These are phyloP conservation scores for Hypoxylon sp. DNA, from an alignment of 2,329 filamentous ascomycete species.

Conservation along the genomic window DNA sequence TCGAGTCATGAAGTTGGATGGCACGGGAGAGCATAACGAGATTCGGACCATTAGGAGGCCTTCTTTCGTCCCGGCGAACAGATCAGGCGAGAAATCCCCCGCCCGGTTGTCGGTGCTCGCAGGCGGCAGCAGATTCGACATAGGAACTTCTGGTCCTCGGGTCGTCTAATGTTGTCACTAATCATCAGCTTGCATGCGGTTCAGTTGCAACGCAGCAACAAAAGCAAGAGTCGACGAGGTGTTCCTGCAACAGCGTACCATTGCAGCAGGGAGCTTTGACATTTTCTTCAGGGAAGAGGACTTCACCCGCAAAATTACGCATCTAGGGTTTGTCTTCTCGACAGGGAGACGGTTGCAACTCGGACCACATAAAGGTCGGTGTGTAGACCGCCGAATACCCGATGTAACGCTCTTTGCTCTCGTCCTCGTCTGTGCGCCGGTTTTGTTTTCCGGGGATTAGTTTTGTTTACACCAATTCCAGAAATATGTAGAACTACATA, in stretches of 20 bases:
- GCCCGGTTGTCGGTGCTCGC: slow-evolving; percentile 10
- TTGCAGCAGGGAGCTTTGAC: slow-evolving; percentile 39
- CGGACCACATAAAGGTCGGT: slow-evolving; percentile 33
- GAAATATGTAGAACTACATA: background rate
- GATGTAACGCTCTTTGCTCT: slow-evolving; percentile 31
- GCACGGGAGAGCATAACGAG: slow-evolving; percentile 3
- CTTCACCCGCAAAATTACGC: slow-evolving; percentile 12
- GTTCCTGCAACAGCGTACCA: slow-evolving; percentile 39
- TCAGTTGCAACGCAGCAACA: slow-evolving; percentile 31
- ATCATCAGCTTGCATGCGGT: slow-evolving; percentile 16
- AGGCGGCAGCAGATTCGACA: slow-evolving; percentile 18
- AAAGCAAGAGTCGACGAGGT: slow-evolving; percentile 22
- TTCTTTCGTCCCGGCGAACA: slow-evolving; percentile 21
- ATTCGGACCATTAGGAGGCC: slow-evolving; percentile 26
- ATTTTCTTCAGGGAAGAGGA: slow-evolving; percentile 16
- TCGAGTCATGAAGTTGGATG: slow-evolving; percentile 23
- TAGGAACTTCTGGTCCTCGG: slow-evolving; percentile 6
- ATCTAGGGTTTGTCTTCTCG: slow-evolving; percentile 22
- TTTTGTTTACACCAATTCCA: slow-evolving; percentile 19
- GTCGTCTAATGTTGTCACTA: slow-evolving; percentile 16
- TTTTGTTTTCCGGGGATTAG: slow-evolving; percentile 15
- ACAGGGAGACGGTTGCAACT: slow-evolving; percentile 27
- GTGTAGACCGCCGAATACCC: slow-evolving; percentile 21
- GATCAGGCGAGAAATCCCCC: slow-evolving; percentile 36
- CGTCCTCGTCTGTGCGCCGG: slow-evolving; percentile 34